These are phyloP conservation scores for Spergularia marina DNA, from an alignment of 148 eudicot species.

Conservation along the genomic window DNA sequence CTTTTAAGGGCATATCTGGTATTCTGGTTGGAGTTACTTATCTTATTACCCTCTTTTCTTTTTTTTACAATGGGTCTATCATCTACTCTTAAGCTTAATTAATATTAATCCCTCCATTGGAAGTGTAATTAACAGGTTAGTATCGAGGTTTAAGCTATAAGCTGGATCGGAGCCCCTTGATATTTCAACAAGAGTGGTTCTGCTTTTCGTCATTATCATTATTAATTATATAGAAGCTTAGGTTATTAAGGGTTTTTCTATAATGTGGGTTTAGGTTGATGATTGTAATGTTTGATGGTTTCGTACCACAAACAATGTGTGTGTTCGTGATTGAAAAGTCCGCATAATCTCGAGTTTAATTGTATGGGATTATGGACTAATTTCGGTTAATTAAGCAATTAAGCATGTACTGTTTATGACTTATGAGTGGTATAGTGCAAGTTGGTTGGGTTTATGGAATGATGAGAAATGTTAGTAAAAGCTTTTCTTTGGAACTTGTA, in stretches of 20 bases:
- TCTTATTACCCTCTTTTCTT: too few relatives aligned
- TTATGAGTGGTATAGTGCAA: not conserved
- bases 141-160: constrained; percentile 12
- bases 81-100: not conserved
- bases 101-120: not conserved
- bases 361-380: constrained; percentile 12
- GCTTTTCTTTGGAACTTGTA: constrained; percentile 19
- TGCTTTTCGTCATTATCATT: constrained; percentile 13
- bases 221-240: not conserved
- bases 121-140: constrained; percentile 34
- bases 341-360: not conserved
- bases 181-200: constrained; percentile 28
- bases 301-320: constrained; percentile 11
- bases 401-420: not conserved
- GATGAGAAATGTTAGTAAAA: not conserved
- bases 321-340: constrained; percentile 11
- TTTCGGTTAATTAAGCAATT: constrained; percentile 6
- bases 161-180: constrained; percentile 44
- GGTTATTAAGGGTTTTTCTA: not conserved
- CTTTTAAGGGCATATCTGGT: constrained; percentile 10
- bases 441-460: not conserved
- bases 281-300: not conserved
- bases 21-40: not conserved
- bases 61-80: not conserved
- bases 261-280: too few relatives aligned